Percentiles rank a stretch among this genome's conserved stretches.
Evolutionary conservation across 1,284 basidiomycete species (phyloP).

Genomic region (Rhodotorula sp.): DNA sequence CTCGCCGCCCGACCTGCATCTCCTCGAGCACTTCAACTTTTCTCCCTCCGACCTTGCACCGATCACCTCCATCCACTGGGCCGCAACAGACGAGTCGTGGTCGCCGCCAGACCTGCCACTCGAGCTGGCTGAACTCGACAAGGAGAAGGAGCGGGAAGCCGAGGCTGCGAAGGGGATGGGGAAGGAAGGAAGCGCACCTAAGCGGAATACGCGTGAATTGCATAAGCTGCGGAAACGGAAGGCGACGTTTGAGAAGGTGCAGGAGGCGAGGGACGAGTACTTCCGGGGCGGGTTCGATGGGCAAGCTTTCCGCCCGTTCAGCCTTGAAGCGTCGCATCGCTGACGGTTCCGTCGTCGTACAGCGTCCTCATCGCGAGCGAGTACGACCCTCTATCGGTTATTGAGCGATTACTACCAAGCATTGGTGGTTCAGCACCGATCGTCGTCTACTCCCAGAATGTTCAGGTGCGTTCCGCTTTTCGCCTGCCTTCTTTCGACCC

Average conservation of each 20-base stretch:
- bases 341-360: not conserved
- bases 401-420: constrained; percentile 71
- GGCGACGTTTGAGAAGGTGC: constrained; percentile 60
- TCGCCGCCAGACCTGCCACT: constrained; percentile 57
- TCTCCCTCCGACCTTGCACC: constrained; percentile 57
- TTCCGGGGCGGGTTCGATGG: constrained; percentile 84
- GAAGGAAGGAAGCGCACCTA: constrained; percentile 46
- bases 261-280: constrained; percentile 70
- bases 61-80: constrained; percentile 79
- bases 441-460: constrained; percentile 56
- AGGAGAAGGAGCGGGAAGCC: constrained; percentile 10
- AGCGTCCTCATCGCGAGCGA: constrained; percentile 80
- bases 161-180: constrained; percentile 46
- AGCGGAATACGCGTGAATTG: constrained; percentile 61
- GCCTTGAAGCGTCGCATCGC: not conserved
- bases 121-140: constrained; percentile 55
- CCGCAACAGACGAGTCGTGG: constrained; percentile 77
- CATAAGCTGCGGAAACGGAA: constrained; percentile 69
- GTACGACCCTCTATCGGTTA: constrained; percentile 80
- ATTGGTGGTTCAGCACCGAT: constrained; percentile 81
- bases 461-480: constrained; percentile 10
- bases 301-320: constrained; percentile 53
- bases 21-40: constrained; percentile 84
- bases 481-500: not conserved
- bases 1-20: constrained; percentile 86